phyloP scores from a whole-genome alignment of 2,329 filamentous ascomycete genomes.

The Aspergillus neotritici region DNA sequence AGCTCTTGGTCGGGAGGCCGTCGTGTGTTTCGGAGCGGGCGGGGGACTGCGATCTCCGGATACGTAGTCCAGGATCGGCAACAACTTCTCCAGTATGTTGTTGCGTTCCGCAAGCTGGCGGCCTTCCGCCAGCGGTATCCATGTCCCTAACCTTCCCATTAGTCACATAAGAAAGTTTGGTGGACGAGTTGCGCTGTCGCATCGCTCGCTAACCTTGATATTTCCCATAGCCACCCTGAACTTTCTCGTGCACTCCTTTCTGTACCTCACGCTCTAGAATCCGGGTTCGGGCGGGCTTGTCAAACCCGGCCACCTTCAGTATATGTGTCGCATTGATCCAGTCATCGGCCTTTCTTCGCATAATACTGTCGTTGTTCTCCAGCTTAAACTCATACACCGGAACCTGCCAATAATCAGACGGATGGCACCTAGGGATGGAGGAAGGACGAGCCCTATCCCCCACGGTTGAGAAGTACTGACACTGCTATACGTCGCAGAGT shows the following conservation, averaged over 20 bases:
- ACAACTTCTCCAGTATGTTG: slow-evolving; percentile 74
- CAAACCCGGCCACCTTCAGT: slow-evolving; percentile 90
- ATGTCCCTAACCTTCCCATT: slow-evolving; percentile 62
- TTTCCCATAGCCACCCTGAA: slow-evolving; percentile 97
- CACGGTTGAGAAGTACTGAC: slow-evolving; percentile 30
- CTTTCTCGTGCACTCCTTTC: slow-evolving; percentile 93
- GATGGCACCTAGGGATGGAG: slow-evolving; percentile 2
- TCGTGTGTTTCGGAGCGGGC: slow-evolving; percentile 84
- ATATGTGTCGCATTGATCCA: slow-evolving; percentile 99
- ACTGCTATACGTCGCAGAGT: slow-evolving; percentile 62
- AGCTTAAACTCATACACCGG: slow-evolving; percentile 93
- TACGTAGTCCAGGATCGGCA: slow-evolving; percentile 82
- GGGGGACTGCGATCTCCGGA: slow-evolving; percentile 83
- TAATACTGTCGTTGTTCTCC: slow-evolving; percentile 75
- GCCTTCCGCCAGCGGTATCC: slow-evolving; percentile 83
- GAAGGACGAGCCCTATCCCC: not conserved
- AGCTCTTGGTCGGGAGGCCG: slow-evolving; percentile 71
- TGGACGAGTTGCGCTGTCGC: not conserved
- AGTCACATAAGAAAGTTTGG: not conserved
- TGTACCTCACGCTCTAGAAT: slow-evolving; percentile 96
- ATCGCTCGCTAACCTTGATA: slow-evolving; percentile 65
- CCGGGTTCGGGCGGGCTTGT: slow-evolving; percentile 90
- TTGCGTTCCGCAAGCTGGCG: slow-evolving; percentile 80
- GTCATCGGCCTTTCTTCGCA: slow-evolving; percentile 86
- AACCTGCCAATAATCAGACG: slow-evolving; percentile 53